These are phyloP conservation scores for Amaranthus hypochondriacus DNA, from an alignment of 148 eudicot species.

Conservation along the genomic window DNA sequence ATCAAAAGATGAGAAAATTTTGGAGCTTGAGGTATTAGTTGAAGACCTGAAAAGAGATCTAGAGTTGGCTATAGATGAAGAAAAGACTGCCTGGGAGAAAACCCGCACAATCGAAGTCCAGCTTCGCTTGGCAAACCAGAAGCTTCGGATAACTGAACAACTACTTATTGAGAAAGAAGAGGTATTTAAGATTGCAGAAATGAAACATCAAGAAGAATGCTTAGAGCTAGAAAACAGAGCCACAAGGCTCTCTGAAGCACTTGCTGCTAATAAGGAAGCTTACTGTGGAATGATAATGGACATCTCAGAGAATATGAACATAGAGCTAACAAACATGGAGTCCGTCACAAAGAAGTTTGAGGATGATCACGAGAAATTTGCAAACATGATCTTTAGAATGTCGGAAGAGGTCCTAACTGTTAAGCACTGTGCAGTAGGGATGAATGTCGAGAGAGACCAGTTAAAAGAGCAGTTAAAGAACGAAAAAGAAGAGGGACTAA, in stretches of 20 bases:
- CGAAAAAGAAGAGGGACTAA: slow-evolving; percentile 31
- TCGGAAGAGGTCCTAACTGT: slow-evolving; percentile 54
- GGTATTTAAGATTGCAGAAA: slow-evolving; percentile 36
- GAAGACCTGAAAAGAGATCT: slow-evolving; percentile 78
- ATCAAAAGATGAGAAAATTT: slow-evolving; percentile 44
- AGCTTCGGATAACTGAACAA: slow-evolving; percentile 84
- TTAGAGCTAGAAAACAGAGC: slow-evolving; percentile 44
- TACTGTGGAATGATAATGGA: slow-evolving; percentile 38
- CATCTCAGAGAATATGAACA: slow-evolving; percentile 48
- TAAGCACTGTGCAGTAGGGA: slow-evolving; percentile 38
- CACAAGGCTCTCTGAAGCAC: slow-evolving; percentile 28
- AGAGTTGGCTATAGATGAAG: slow-evolving; percentile 69
- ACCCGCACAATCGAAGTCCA: slow-evolving; percentile 65
- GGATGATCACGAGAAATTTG: slow-evolving; percentile 55
- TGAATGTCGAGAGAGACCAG: slow-evolving; percentile 40
- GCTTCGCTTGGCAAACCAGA: slow-evolving; percentile 70
- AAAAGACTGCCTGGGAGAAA: slow-evolving; percentile 48
- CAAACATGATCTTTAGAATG: slow-evolving; percentile 37
- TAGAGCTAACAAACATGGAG: slow-evolving; percentile 44
- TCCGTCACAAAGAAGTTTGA: slow-evolving; percentile 50
- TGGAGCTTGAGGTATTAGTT: slow-evolving; percentile 52
- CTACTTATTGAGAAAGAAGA: slow-evolving; percentile 62
- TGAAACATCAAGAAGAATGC: slow-evolving; percentile 45
- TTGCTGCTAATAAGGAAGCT: slow-evolving; percentile 44
- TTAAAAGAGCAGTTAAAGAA: slow-evolving; percentile 38